Percentiles rank a stretch among this genome's conserved stretches.
These are phyloP conservation scores for Tetrastigma voinierianum DNA, from an alignment of 164 flowering plant species.

Conservation along the genomic window DNA sequence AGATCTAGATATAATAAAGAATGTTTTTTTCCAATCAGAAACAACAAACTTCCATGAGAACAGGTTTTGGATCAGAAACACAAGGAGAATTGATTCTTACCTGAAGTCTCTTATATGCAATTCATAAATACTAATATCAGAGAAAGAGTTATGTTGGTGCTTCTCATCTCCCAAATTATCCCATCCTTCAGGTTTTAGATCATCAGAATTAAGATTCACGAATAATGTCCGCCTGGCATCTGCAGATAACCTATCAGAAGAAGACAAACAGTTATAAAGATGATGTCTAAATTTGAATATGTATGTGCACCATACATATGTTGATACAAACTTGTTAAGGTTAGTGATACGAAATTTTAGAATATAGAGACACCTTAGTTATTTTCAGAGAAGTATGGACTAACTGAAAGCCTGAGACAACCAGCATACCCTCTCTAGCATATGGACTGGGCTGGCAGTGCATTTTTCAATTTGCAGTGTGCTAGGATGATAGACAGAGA, in stretches of 20 bases:
- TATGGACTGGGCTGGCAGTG: slow-evolving; percentile 87
- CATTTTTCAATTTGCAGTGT: slow-evolving; percentile 70
- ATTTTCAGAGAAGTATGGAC: slow-evolving; percentile 6
- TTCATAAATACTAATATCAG: slow-evolving; percentile 92
- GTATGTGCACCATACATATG: background rate
- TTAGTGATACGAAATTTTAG: background rate
- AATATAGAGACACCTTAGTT: slow-evolving; percentile 1
- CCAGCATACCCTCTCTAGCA: slow-evolving; percentile 88
- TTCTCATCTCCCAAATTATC: slow-evolving; percentile 72
- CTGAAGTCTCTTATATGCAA: slow-evolving; percentile 95
- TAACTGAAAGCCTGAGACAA: slow-evolving; percentile 8
- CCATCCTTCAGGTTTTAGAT: slow-evolving; percentile 83
- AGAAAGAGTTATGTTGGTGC: slow-evolving; percentile 57
- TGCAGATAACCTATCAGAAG: slow-evolving; percentile 68
- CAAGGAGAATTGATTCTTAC: slow-evolving; percentile 22
- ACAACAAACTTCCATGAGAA: too few relatives aligned
- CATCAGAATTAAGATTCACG: slow-evolving; percentile 58
- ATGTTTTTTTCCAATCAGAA: too few relatives aligned
- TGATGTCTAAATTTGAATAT: slow-evolving; percentile 1
- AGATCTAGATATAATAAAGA: background rate
- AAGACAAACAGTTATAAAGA: slow-evolving; percentile 7
- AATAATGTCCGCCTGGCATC: slow-evolving; percentile 70
- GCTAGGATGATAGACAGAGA: slow-evolving; percentile 77
- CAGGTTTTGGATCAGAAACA: background rate
- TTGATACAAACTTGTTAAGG: background rate